Conservation (phyloP, 805 yeast species). For the Kuraishia piskuri region DNA sequence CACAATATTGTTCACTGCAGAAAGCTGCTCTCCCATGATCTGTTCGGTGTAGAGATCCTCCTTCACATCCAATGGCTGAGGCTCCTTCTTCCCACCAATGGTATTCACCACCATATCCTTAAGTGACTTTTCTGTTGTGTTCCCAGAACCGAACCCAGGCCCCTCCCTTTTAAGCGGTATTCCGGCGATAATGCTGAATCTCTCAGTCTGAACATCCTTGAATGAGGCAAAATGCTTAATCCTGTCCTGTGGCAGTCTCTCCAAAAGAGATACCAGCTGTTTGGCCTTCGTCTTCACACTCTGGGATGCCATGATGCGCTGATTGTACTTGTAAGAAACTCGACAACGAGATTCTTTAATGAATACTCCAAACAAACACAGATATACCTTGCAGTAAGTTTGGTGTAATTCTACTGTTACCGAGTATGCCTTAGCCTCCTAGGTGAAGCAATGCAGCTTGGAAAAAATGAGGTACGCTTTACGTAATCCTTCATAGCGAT, state of each 20-base stretch:
- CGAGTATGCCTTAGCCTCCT: background rate
- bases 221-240: slow-evolving; percentile 63
- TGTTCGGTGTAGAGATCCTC: slow-evolving; percentile 43
- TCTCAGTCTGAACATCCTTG: slow-evolving; percentile 54
- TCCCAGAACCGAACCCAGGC: slow-evolving; percentile 1
- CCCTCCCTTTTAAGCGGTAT: slow-evolving; percentile 22
- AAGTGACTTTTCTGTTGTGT: slow-evolving; percentile 14
- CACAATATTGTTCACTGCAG: slow-evolving; percentile 46
- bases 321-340: background rate
- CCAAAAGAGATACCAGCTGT: slow-evolving; percentile 47
- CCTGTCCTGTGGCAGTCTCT: slow-evolving; percentile 60
- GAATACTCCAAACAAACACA: background rate
- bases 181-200: slow-evolving; percentile 46
- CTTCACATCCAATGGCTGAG: slow-evolving; percentile 31
- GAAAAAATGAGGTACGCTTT: background rate
- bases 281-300: slow-evolving; percentile 26
- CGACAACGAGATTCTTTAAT: background rate
- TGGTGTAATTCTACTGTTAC: no score
- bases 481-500: background rate
- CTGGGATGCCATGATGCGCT: background rate
- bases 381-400: no score
- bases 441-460: background rate
- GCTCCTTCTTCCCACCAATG: slow-evolving; percentile 24
- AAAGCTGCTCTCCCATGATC: slow-evolving; percentile 42
- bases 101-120: slow-evolving; percentile 29